phyloP scores from a whole-genome alignment of 192 early-diverging fungal species.

The Piromyces finnis region DNA sequence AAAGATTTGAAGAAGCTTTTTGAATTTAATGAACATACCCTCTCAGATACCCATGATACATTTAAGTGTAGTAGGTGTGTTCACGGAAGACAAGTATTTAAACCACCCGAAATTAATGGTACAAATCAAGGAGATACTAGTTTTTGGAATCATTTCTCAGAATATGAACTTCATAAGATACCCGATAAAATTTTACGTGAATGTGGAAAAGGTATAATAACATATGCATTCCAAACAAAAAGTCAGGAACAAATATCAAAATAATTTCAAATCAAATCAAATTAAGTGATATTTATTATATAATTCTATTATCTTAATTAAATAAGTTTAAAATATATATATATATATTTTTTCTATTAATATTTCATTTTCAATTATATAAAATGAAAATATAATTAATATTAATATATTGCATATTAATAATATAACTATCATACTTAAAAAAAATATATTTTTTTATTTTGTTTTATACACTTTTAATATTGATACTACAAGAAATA shows the following conservation, averaged over 20 bases:
- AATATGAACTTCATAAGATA: not conserved
- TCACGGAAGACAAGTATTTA: slow-evolving; percentile 55
- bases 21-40: slow-evolving; percentile 47
- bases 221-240: slow-evolving; percentile 1
- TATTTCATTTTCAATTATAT: no score
- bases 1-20: slow-evolving; percentile 83
- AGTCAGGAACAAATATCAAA: not conserved
- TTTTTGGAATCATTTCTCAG: slow-evolving; percentile 1
- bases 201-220: not conserved
- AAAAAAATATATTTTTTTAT: no score
- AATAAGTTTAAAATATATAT: no score
- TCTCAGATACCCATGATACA: slow-evolving; percentile 87
- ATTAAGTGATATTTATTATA: no score
- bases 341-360: no score
- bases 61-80: slow-evolving; percentile 90
- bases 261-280: no score
- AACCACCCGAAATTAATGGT: slow-evolving; percentile 16
- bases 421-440: no score
- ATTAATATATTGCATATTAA: no score
- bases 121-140: slow-evolving; percentile 2
- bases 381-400: no score
- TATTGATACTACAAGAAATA: no score
- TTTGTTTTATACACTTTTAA: no score
- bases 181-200: not conserved
- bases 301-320: no score